A percentile compares a stretch with the other conserved stretches of the same genome.
These are phyloP conservation scores for Zizania latifolia DNA, from an alignment of 176 grass and related monocot species.

Conservation along the genomic window DNA sequence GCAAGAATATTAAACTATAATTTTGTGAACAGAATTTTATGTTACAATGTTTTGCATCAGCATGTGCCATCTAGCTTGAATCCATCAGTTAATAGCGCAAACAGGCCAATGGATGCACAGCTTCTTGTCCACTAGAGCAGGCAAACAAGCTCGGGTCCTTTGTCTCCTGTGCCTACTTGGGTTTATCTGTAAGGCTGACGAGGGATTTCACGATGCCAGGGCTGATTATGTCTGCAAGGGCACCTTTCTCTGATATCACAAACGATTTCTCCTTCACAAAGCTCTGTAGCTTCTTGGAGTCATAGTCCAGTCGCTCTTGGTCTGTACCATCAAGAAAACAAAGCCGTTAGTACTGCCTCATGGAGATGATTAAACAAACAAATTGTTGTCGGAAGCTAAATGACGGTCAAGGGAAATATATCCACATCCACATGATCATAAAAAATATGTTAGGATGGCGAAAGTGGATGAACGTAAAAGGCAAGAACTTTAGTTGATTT, in stretches of 20 bases:
- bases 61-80: too few species aligned
- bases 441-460: not conserved
- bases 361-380: not conserved
- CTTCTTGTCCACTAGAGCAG: not conserved
- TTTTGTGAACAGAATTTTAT: too few species aligned
- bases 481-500: not conserved
- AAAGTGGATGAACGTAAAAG: not conserved
- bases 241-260: slow-evolving; percentile 80
- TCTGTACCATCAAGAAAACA: slow-evolving; percentile 33
- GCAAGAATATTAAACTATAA: too few species aligned
- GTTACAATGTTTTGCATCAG: too few species aligned
- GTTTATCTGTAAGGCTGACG: slow-evolving; percentile 52
- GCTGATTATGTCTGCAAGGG: slow-evolving; percentile 56
- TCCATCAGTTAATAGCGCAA: not conserved
- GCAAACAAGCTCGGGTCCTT: not conserved
- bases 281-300: slow-evolving; percentile 82
- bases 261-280: slow-evolving; percentile 83
- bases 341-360: not conserved
- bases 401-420: not conserved
- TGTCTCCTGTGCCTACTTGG: slow-evolving; percentile 27
- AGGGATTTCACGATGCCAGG: slow-evolving; percentile 57
- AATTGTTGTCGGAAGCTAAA: not conserved
- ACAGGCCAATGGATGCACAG: not conserved
- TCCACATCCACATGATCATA: not conserved
- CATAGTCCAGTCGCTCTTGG: slow-evolving; percentile 63